Base-by-base conservation (phyloP, 2,329 filamentous ascomycete genomes). In the Cercospora sp. region DNA sequence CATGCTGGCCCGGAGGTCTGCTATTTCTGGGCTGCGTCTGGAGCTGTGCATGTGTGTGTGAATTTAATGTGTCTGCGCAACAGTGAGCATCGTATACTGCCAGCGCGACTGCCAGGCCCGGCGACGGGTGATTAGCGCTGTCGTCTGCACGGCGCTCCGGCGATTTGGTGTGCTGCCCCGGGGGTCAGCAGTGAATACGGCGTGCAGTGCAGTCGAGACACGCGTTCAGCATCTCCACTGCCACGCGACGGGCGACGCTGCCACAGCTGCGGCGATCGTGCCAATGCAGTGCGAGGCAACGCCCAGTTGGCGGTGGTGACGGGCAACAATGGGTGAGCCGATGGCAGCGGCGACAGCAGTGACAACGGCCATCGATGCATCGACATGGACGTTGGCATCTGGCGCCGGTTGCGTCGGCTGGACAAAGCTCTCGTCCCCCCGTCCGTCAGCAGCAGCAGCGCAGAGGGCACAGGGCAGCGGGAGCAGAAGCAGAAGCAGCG, bases 361-460 rank as follows among this genome's bases (percentile, higher is more conserved):
- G 45, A 12, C 45, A 18, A 23, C 5, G 42, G 42, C n/a, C 18
- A 48, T 10, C 42, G 18, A 48, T 20, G 42, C 45, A 51, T 51
- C 18, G 45, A 12, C 45, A 51, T 13, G 2, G 45, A 12, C 18
- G 45, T 51, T 51, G 23, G 23, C 53, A 18, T 57, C 53, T 31
- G 45, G 53, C 28, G 53, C 26, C 53, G 53, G 53, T 57, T 57
- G 53, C 53, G 53, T 57, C 26, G 53, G 53, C 53, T 30, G 28
- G 23, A 57, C 53, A 31, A 57, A 57, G 53, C 53, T 57, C 53
- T 26, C 53, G 18, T 23, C 18, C 45, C 48, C 51, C 53, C 12
- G 53, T 30, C 53, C 5, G 53, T 8, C 51, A 57, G 51, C 51
- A 57, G 51, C 51, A 57, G 51, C 51, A 57, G 51, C 51, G 36